Conservation (phyloP, 192 early-diverging fungal species). For the Mortierella claussenii region DNA sequence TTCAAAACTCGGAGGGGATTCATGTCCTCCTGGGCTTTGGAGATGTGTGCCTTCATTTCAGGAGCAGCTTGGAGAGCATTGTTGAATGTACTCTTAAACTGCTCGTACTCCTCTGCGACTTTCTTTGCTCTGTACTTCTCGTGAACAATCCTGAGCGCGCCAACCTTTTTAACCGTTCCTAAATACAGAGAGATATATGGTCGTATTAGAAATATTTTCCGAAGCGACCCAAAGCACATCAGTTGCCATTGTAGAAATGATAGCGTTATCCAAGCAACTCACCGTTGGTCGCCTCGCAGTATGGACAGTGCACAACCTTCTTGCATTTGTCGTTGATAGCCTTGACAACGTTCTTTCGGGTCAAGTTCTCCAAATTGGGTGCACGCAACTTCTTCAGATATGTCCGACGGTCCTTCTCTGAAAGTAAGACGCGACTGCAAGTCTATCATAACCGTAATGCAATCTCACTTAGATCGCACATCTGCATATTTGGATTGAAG, state of each 20-base stretch:
- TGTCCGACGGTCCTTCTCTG: conserved; percentile 78
- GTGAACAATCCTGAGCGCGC: conserved; percentile 94
- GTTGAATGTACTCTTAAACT: conserved; percentile 80
- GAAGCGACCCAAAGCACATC: background rate
- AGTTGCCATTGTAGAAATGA: background rate
- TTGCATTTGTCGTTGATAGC: conserved; percentile 86
- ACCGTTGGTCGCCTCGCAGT: conserved; percentile 88
- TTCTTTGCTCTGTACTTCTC: conserved; percentile 91
- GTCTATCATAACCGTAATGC: too few species aligned
- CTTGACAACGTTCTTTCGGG: conserved; percentile 83
- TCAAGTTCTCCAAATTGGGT: conserved; percentile 85
- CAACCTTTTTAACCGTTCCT: conserved; percentile 95
- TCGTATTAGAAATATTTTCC: conserved; percentile 5
- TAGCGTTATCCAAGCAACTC: conserved; percentile 2
- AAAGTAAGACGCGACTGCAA: conserved; percentile 89
- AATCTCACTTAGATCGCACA: too few species aligned
- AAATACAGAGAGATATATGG: background rate
- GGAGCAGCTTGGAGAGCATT: conserved; percentile 78
- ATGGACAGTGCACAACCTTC: conserved; percentile 85
- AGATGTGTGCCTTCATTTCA: conserved; percentile 77
- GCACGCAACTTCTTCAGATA: conserved; percentile 76
- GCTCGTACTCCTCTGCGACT: conserved; percentile 75
- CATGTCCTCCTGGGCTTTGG: conserved; percentile 93
- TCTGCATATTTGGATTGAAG: too few species aligned
- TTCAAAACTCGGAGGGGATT: conserved; percentile 88